Evolutionary conservation across 352 stramenopile genomes (phyloP), one percentile per base, ranked within the genome.

Genomic region (Pythium rhizo-oryzae): DNA sequence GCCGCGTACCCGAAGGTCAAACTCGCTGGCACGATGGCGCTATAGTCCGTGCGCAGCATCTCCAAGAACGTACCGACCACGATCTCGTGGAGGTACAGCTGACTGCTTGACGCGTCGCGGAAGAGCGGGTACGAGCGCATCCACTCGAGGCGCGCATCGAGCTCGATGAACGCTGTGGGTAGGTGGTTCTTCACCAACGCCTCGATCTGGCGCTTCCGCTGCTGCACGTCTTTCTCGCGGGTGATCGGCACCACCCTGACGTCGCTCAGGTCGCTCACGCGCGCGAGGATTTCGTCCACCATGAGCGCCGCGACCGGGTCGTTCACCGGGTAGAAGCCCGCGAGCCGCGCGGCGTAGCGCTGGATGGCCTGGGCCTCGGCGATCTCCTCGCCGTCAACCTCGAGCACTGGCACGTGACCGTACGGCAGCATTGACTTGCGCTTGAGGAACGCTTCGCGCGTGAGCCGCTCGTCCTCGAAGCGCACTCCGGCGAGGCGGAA

Each of bases 391-490:
- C 74, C 80, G 49, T 92, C 68, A 3, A 92, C 66, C 12, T 79
- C 63, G n/a, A 86, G 51, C 49, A 82, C 65, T 2, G 82, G 84
- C 16, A 90, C 0, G 62, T 89, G 72, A 2, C 72, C 76, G 47
- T 90, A 78, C 18, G 80, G 84, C 8, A 90, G 63, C 30, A 57
- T 71, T 4, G 41, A 1, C 63, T 90, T 93, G 39, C 76, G 43
- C 19, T 59, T 62, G 2, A 4, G 21, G 47, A 90, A 89, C 49
- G 84, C 47, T 4, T 75, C 51, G 39, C 55, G 50, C 16, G 21
- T 62, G 13, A 93, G 12, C 44, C 79, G 78, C 24, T 82, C 67
- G 65, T 96, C 81, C 23, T 79, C 71, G 56, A 91, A 92, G 1
- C 64, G 30, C 18, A 94, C 55, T 23, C 74, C 77, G n/a, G 81